Conservation (phyloP, 805 yeast species). For the Grigorovia humatica region DNA sequence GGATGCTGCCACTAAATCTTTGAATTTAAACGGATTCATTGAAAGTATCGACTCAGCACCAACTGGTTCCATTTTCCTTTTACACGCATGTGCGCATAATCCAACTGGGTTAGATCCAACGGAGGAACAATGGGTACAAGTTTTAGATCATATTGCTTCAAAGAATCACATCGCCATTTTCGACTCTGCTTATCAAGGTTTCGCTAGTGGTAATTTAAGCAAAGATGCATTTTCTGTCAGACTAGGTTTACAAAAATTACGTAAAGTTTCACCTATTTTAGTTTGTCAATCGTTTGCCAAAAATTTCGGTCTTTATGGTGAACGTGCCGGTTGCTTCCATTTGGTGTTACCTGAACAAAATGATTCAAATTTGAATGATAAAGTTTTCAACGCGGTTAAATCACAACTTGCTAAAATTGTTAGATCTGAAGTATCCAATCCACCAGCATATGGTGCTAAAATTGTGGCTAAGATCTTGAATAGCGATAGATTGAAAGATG, state of each 20-base stretch:
- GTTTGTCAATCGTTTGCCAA: constrained; percentile 95
- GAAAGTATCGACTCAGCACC: constrained; percentile 55
- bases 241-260: constrained; percentile 41
- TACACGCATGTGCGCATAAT: constrained; percentile 96
- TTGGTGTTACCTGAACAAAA: constrained; percentile 41
- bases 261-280: constrained; percentile 46
- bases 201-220: constrained; percentile 79
- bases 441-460: constrained; percentile 94
- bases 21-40: constrained; percentile 63
- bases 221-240: constrained; percentile 74
- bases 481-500: constrained; percentile 53
- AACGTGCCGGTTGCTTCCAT: constrained; percentile 91
- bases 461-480: constrained; percentile 68
- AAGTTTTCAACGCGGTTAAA: constrained; percentile 45
- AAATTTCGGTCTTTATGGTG: constrained; percentile 95
- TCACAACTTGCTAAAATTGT: constrained; percentile 70
- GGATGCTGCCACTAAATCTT: constrained; percentile 57
- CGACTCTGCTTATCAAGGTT: constrained; percentile 96
- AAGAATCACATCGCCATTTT: constrained; percentile 70
- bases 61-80: constrained; percentile 63
- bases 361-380: constrained; percentile 24
- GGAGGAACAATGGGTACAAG: constrained; percentile 64
- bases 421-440: constrained; percentile 82
- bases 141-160: constrained; percentile 50
- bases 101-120: constrained; percentile 97